These are phyloP conservation scores for Trichoderma asperelloides DNA, from an alignment of 495 filamentous ascomycete species.

Conservation along the genomic window DNA sequence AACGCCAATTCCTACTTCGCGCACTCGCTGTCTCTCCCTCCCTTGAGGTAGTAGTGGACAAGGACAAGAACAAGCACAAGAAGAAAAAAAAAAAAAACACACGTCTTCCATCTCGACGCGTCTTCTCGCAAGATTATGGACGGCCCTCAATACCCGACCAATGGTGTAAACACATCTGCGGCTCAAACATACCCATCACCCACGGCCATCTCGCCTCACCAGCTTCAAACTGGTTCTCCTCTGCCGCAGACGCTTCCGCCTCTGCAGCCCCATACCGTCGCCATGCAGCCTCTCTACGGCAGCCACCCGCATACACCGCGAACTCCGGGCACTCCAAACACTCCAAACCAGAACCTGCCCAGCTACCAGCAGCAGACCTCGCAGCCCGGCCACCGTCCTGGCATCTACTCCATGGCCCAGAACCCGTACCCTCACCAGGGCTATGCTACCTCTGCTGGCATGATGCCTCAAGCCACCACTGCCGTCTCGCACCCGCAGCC, in stretches of 20 bases:
- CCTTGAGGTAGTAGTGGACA: background rate
- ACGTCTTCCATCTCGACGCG: slow-evolving; percentile 7
- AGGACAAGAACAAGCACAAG: background rate
- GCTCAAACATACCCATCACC: slow-evolving; percentile 32
- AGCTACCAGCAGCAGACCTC: slow-evolving; percentile 46
- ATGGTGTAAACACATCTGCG: slow-evolving; percentile 21
- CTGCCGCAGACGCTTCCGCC: slow-evolving; percentile 64
- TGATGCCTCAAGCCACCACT: slow-evolving; percentile 56
- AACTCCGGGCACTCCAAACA: slow-evolving; percentile 50
- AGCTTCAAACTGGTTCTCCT: slow-evolving; percentile 48
- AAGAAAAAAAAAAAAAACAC: slow-evolving; percentile 3
- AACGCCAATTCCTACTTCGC: slow-evolving; percentile 3
- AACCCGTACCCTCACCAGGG: slow-evolving; percentile 45
- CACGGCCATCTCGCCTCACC: slow-evolving; percentile 50
- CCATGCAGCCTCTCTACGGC: slow-evolving; percentile 49
- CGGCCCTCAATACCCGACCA: slow-evolving; percentile 25
- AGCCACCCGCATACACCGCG: slow-evolving; percentile 57
- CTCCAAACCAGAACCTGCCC: slow-evolving; percentile 48
- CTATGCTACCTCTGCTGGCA: slow-evolving; percentile 52
- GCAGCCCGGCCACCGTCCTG: slow-evolving; percentile 26
- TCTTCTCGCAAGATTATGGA: slow-evolving; percentile 12
- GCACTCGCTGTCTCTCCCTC: background rate
- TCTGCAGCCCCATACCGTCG: slow-evolving; percentile 54
- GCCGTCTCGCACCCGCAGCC: slow-evolving; percentile 62
- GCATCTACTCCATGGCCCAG: slow-evolving; percentile 24